Conservation (phyloP, 176 grass and related monocot genomes). For the Carex pumila region DNA sequence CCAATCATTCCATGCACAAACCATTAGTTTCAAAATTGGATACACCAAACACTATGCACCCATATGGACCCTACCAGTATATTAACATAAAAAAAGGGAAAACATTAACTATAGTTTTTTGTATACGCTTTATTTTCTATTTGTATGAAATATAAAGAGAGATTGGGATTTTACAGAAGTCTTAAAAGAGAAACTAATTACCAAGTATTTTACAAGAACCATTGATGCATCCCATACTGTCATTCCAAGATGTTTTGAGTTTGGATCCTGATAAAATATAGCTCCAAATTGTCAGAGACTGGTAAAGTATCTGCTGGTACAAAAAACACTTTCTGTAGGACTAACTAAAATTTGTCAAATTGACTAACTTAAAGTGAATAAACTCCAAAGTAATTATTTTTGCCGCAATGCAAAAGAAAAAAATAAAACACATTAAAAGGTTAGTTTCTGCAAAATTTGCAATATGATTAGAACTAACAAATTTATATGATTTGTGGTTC, state of each 20-base stretch:
- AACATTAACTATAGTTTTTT: neutral
- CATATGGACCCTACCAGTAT: neutral
- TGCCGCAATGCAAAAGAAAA: neutral
- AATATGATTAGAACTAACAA: neutral
- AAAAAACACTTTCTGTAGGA: neutral
- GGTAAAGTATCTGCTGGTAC: neutral
- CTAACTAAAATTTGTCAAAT: neutral
- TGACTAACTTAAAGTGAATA: too few relatives aligned
- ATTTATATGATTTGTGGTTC: neutral
- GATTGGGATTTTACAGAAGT: neutral
- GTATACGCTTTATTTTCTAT: neutral
- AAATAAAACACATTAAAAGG: neutral
- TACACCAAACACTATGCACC: neutral
- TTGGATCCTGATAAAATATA: slow-evolving; percentile 57
- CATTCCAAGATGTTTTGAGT: slow-evolving; percentile 85
- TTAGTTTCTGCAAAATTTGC: neutral
- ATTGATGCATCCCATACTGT: slow-evolving; percentile 98
- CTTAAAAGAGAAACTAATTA: slow-evolving; percentile 19
- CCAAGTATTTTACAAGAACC: slow-evolving; percentile 93
- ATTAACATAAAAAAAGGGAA: neutral
- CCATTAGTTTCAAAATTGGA: neutral
- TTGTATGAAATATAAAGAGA: neutral
- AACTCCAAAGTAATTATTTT: neutral
- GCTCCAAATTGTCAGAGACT: neutral
- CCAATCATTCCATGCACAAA: neutral